Evolutionary conservation across 352 stramenopile genomes (phyloP).

Genomic region (Phytophthora ohioensis): DNA sequence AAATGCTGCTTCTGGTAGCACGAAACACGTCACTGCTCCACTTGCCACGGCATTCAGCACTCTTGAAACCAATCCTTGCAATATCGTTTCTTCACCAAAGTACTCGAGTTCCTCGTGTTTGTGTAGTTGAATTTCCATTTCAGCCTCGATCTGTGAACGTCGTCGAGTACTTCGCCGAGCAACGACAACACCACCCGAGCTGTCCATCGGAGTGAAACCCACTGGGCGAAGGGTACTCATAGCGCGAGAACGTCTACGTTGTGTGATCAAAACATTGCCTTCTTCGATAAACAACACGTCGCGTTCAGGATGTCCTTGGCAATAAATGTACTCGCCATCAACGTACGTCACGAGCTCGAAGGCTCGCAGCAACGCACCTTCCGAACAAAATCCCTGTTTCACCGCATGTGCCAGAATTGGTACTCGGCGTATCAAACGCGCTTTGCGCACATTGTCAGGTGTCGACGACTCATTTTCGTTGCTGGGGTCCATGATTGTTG

Average conservation of each 20-base stretch:
- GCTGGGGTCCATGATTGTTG: conserved; percentile 20
- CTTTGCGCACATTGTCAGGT: conserved; percentile 53
- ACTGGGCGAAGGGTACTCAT: conserved; percentile 28
- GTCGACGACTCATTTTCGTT: conserved; percentile 21
- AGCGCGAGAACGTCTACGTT: conserved; percentile 43
- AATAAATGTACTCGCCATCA: conserved; percentile 75
- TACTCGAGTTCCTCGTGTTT: conserved; percentile 65
- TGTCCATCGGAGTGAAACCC: conserved; percentile 22
- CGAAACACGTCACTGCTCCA: conserved; percentile 60
- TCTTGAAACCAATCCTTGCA: conserved; percentile 39
- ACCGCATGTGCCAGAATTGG: conserved; percentile 62
- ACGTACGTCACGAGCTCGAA: conserved; percentile 45
- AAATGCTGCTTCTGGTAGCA: conserved; percentile 53
- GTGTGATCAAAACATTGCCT: conserved; percentile 75
- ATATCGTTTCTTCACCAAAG: conserved; percentile 71
- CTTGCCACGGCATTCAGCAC: conserved; percentile 64
- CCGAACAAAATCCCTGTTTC: conserved; percentile 52
- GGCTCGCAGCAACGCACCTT: conserved; percentile 52
- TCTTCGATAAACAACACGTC: conserved; percentile 80
- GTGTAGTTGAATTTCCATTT: conserved; percentile 66
- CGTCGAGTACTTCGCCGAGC: conserved; percentile 27
- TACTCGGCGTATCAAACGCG: conserved; percentile 51
- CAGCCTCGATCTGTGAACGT: conserved; percentile 54
- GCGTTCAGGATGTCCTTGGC: conserved; percentile 61
- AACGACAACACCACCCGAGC: conserved; percentile 5